Evolutionary conservation across 2,329 filamentous ascomycete species (phyloP).

Genomic region (Mycocentrospora acerina): DNA sequence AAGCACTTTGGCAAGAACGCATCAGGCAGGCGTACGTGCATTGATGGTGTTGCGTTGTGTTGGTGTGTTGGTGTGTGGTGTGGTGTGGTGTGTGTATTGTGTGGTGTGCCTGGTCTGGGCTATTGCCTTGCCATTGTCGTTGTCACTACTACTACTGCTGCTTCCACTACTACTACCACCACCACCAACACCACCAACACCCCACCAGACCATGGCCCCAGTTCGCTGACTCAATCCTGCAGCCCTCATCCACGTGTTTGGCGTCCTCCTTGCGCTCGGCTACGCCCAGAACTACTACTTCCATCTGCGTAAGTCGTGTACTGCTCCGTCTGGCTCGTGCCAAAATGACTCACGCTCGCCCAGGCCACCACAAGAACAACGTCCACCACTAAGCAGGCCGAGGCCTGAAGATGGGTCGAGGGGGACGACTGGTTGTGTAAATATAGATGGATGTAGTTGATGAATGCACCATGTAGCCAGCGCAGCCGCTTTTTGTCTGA

Average conservation of each 20-base stretch:
- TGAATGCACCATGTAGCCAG: conserved; percentile 34
- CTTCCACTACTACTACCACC: background rate
- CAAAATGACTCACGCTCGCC: conserved; percentile 19
- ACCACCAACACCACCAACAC: conserved; percentile 1
- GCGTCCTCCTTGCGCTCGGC: conserved; percentile 74
- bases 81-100: no score
- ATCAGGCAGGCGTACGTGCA: conserved; percentile 77
- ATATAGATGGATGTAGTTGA: conserved; percentile 45
- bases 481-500: conserved; percentile 7
- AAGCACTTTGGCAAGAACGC: conserved; percentile 94
- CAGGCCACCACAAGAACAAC: conserved; percentile 99
- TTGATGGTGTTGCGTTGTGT: no score
- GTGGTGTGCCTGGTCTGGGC: no score
- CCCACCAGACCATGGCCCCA: no score
- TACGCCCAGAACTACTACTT: conserved; percentile 99
- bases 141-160: no score
- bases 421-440: conserved; percentile 32
- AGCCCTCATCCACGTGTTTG: conserved; percentile 90
- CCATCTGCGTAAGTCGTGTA: conserved; percentile 81
- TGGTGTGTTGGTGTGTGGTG: background rate
- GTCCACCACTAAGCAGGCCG: conserved; percentile 79
- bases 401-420: conserved; percentile 8
- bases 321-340: conserved; percentile 4
- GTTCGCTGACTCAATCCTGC: conserved; percentile 20
- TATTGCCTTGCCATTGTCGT: no score